Conservation (phyloP, 768 basidiomycete genomes). For the Auriscalpium vulgare region DNA sequence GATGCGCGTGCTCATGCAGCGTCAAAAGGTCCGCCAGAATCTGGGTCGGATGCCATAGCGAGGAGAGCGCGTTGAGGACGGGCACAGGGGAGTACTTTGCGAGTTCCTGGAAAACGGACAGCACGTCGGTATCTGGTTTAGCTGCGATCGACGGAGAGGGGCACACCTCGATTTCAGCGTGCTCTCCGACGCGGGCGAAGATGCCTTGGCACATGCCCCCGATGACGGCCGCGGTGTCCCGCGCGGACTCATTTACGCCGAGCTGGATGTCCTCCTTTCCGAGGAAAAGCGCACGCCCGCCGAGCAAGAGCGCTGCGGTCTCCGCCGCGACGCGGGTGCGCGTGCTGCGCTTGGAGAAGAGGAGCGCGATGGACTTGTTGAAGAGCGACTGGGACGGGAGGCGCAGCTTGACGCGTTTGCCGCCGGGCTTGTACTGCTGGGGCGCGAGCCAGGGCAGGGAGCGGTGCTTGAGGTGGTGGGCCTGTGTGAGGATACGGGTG, state of each 20-base stretch:
- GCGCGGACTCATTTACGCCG: slow-evolving; percentile 84
- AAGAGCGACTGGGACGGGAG: slow-evolving; percentile 70
- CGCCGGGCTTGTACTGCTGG: slow-evolving; percentile 26
- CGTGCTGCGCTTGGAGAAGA: slow-evolving; percentile 92
- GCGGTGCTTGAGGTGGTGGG: slow-evolving; percentile 53
- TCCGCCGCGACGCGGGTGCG: slow-evolving; percentile 87
- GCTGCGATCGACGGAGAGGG: not conserved
- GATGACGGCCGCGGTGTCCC: slow-evolving; percentile 83
- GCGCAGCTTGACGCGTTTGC: slow-evolving; percentile 29
- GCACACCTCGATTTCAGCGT: slow-evolving; percentile 85
- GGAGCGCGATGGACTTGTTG: slow-evolving; percentile 77
- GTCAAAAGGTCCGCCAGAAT: slow-evolving; percentile 90
- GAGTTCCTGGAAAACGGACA: slow-evolving; percentile 54
- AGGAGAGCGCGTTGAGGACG: slow-evolving; percentile 92
- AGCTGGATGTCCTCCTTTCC: slow-evolving; percentile 89
- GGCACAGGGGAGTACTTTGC: slow-evolving; percentile 88
- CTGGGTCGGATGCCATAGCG: slow-evolving; percentile 95
- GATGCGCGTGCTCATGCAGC: slow-evolving; percentile 64
- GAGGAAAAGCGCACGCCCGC: slow-evolving; percentile 86
- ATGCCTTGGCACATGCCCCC: slow-evolving; percentile 95
- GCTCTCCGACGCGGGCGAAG: slow-evolving; percentile 91
- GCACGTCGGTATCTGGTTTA: not conserved
- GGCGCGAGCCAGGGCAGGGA: slow-evolving; percentile 65
- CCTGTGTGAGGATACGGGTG: slow-evolving; percentile 50
- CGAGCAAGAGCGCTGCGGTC: slow-evolving; percentile 69